Evolutionary conservation across 306 rosid genomes (phyloP), one percentile per base, ranked within the genome.

Genomic region (Pueraria montana): DNA sequence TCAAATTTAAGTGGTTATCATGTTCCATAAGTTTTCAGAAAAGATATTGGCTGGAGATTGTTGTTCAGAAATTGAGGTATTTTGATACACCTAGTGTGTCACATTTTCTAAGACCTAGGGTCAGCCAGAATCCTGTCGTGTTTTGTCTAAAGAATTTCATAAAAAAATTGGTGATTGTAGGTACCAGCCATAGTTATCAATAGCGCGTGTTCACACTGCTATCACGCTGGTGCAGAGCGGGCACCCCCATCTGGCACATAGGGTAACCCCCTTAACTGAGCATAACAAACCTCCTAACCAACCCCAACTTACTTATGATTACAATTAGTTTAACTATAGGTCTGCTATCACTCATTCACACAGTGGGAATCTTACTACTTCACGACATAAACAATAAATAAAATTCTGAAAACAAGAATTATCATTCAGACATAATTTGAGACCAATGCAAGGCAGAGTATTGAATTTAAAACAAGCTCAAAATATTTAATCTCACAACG

Each of bases 401-500:
- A 45, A 45, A n/a, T 2, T 70, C 62, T 13, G 23, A 59, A 38
- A 76, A 64, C 4, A 42, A 58, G 18, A n/a, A 18, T 36, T 52
- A 67, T 30, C 42, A 55, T 38, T 66, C 38, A 18, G 16, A 16
- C 67, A 2, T 5, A 11, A 18, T 16, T 71, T 69, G 43, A 11
- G 8, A 56, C 46, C 72, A 80, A 20, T 3, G 53, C 17, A 62
- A 40, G 78, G 42, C 74, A 49, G 32, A 10, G 32, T 20, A 75
- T 32, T 30, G 20, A 75, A 69, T 11, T 45, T 30, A 61, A 46
- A 79, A 46, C 74, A 49, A 63, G 77, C 80, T 52, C 34, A 43
- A 16, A 59, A 16, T 32, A 64, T 62, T 30, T 18, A 11, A 32
- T 63, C 27, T 58, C 36, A 11, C 20, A 62, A 62, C 26, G 14